Evolutionary conservation across 306 rosid genomes (phyloP).

Genomic region (Cicer judaicum): DNA sequence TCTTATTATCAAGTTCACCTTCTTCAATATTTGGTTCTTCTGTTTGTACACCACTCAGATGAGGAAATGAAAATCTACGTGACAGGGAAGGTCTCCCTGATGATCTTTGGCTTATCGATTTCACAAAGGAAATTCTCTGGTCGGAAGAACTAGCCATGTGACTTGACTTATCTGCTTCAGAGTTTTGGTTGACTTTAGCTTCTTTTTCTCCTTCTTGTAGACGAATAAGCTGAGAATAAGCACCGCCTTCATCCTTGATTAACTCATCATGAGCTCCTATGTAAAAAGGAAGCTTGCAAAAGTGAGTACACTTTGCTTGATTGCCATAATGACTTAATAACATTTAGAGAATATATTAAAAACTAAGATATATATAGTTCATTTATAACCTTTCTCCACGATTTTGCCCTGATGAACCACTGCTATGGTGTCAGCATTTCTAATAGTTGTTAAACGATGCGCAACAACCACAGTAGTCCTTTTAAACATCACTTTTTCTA

Average conservation of each 20-base stretch:
- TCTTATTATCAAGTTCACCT: constrained; percentile 18
- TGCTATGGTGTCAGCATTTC: constrained; percentile 80
- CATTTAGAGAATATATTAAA: not conserved
- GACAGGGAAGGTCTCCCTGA: constrained; percentile 51
- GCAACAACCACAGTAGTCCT: constrained; percentile 89
- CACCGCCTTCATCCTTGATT: constrained; percentile 64
- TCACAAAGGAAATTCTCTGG: constrained; percentile 39
- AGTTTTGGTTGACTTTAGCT: constrained; percentile 27
- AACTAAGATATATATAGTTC: not conserved
- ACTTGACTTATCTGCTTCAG: constrained; percentile 41
- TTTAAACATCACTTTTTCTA: constrained; percentile 65
- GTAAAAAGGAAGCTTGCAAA: constrained; percentile 33
- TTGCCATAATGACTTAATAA: not conserved
- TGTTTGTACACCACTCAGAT: constrained; percentile 28
- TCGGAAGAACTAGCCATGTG: constrained; percentile 35
- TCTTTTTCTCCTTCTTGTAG: constrained; percentile 67
- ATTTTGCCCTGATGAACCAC: constrained; percentile 89
- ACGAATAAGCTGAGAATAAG: constrained; percentile 80
- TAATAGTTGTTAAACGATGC: constrained; percentile 86
- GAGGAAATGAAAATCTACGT: not conserved
- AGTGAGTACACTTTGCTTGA: constrained; percentile 15
- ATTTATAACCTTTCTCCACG: constrained; percentile 68
- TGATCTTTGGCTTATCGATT: constrained; percentile 59
- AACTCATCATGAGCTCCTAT: constrained; percentile 78
- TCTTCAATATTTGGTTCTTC: constrained; percentile 21